These are phyloP conservation scores for Blastocystis sp. DNA, from an alignment of 352 stramenopile species.

Conservation along the genomic window DNA sequence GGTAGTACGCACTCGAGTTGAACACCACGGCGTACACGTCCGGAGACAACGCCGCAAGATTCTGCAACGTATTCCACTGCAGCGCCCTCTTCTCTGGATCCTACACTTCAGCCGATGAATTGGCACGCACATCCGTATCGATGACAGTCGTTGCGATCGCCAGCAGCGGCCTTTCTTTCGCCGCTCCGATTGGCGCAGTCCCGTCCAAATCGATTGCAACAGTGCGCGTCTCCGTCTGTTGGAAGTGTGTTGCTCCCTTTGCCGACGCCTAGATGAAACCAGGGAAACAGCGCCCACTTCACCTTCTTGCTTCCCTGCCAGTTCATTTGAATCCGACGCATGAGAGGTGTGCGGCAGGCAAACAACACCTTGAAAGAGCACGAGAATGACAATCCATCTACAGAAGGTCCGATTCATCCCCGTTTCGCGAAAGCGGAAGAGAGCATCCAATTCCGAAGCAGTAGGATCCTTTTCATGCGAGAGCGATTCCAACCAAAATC, in stretches of 20 bases:
- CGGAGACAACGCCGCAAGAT: slow-evolving; percentile 19
- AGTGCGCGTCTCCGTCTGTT: not conserved
- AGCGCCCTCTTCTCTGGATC: slow-evolving; percentile 14
- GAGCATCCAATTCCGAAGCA: not conserved
- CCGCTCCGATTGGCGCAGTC: not conserved
- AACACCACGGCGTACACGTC: slow-evolving; percentile 47
- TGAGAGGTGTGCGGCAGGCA: no score
- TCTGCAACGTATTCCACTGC: slow-evolving; percentile 21
- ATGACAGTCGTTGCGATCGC: slow-evolving; percentile 50
- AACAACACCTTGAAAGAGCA: not conserved
- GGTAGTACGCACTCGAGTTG: not conserved
- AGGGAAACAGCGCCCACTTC: no score
- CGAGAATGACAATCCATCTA: slow-evolving; percentile 2
- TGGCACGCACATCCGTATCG: slow-evolving; percentile 9
- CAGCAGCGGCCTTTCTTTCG: not conserved
- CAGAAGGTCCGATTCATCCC: not conserved
- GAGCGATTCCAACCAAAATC: not conserved
- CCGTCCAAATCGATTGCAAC: not conserved
- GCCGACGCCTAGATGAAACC: no score
- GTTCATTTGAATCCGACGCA: not conserved
- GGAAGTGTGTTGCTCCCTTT: not conserved
- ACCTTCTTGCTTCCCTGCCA: not conserved
- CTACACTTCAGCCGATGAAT: not conserved
- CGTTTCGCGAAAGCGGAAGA: not conserved
- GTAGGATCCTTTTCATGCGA: not conserved